phyloP scores from a whole-genome alignment of 371 early-diverging fungal species.

The Mucor sp. region DNA sequence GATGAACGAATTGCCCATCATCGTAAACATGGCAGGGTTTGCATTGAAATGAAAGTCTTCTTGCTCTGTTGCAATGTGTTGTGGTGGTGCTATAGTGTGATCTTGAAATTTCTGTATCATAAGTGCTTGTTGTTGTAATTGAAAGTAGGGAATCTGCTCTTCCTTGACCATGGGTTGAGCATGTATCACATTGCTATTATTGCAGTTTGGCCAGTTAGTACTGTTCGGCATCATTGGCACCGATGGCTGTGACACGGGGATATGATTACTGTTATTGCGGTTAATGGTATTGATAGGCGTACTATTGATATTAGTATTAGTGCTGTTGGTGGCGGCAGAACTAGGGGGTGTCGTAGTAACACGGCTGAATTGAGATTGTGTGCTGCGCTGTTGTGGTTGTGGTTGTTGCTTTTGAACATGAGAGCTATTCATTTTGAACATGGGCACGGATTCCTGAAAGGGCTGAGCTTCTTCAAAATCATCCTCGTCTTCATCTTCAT shows the following conservation, averaged over 20 bases:
- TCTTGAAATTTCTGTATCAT: constrained; percentile 7
- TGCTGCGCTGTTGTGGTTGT: neutral
- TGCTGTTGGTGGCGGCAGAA: neutral
- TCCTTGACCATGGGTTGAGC: constrained; percentile 5
- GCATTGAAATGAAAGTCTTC: neutral
- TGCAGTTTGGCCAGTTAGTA: constrained; percentile 8
- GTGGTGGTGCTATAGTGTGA: neutral
- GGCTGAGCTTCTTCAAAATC: neutral
- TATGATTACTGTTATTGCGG: neutral
- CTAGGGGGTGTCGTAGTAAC: neutral
- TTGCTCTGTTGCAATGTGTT: neutral
- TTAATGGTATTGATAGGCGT: neutral
- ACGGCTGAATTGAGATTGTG: neutral
- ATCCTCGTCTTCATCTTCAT: constrained; percentile 1
- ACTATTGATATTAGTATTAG: neutral
- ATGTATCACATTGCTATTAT: neutral
- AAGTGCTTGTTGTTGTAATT: neutral
- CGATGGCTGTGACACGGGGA: constrained; percentile 18
- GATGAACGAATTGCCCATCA: constrained; percentile 1
- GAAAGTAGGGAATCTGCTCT: neutral
- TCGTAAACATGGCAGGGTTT: neutral
- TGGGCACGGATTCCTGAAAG: neutral
- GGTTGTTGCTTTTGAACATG: neutral
- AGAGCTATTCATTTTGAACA: neutral
- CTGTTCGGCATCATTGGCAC: constrained; percentile 15